Percentiles rank a stretch among this genome's conserved stretches.
Evolutionary conservation across 148 eudicot species (phyloP).

Genomic region (Camellia sinensis): DNA sequence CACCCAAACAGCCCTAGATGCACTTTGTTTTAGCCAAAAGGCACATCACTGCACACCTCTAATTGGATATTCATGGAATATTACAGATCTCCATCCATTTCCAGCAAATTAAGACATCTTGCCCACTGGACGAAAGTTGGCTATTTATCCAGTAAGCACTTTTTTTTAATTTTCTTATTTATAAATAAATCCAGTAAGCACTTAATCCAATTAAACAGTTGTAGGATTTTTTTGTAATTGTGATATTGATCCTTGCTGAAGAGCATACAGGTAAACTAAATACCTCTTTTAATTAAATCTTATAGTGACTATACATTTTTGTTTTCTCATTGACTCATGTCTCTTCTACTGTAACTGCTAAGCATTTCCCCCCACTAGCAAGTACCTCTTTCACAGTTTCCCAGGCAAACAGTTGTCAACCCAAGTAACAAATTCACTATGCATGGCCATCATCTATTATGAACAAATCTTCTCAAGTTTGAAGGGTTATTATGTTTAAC

Average conservation of each 20-base stretch:
- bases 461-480: too few species aligned
- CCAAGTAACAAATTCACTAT: too few species aligned
- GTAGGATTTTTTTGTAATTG: background rate
- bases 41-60: background rate
- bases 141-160: background rate
- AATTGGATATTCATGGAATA: background rate
- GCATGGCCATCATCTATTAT: too few species aligned
- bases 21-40: background rate
- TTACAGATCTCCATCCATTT: background rate
- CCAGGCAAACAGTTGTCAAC: background rate
- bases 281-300: background rate
- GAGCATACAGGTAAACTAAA: background rate
- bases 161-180: background rate
- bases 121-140: background rate
- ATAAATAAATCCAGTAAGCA: background rate
- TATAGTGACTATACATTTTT: background rate
- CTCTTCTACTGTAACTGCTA: accelerated
- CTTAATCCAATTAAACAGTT: background rate
- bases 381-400: too few species aligned
- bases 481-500: background rate
- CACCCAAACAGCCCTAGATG: too few species aligned
- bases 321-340: too few species aligned
- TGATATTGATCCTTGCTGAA: background rate
- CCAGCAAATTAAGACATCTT: background rate
- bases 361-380: too few species aligned